Conservation (phyloP, 1,284 basidiomycete species). For the Ganoderma sinense region DNA sequence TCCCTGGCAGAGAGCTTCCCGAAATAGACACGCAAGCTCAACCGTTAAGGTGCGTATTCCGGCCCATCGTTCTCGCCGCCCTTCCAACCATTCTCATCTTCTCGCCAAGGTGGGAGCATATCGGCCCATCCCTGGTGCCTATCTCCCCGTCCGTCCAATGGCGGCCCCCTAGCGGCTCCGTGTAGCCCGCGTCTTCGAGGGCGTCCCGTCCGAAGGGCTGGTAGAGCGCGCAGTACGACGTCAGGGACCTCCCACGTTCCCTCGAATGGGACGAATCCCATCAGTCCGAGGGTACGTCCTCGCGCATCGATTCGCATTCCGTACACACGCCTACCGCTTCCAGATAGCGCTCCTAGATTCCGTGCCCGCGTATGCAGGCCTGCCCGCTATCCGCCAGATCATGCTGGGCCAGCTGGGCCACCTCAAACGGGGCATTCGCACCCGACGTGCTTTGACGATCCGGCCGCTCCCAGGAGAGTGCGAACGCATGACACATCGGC, state of each 20-base stretch:
- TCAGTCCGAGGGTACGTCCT: conserved; percentile 2
- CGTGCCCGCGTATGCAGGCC: background rate
- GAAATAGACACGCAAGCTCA: conserved; percentile 24
- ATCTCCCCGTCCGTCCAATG: conserved; percentile 23
- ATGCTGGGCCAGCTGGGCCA: background rate
- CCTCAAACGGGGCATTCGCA: conserved; percentile 9
- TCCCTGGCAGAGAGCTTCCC: conserved; percentile 7
- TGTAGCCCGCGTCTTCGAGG: conserved; percentile 9
- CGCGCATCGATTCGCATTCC: conserved; percentile 11
- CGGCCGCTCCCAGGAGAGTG: conserved; percentile 18
- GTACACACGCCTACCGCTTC: conserved; percentile 5
- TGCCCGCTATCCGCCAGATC: conserved; percentile 10
- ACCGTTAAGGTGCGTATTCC: conserved; percentile 29
- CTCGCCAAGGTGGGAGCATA: conserved; percentile 24
- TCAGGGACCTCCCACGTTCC: conserved; percentile 17
- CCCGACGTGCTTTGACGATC: conserved; percentile 2
- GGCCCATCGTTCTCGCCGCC: conserved; percentile 11
- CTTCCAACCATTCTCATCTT: conserved; percentile 18
- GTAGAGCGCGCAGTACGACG: conserved; percentile 15
- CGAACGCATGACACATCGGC: conserved; percentile 18
- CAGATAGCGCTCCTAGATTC: conserved; percentile 3
- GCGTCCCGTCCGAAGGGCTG: conserved; percentile 10
- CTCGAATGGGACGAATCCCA: background rate
- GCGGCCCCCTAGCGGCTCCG: conserved; percentile 16
- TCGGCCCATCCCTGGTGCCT: conserved; percentile 8